Conservation (phyloP, 2,329 filamentous ascomycete species). For the Neofusicoccum parvum region DNA sequence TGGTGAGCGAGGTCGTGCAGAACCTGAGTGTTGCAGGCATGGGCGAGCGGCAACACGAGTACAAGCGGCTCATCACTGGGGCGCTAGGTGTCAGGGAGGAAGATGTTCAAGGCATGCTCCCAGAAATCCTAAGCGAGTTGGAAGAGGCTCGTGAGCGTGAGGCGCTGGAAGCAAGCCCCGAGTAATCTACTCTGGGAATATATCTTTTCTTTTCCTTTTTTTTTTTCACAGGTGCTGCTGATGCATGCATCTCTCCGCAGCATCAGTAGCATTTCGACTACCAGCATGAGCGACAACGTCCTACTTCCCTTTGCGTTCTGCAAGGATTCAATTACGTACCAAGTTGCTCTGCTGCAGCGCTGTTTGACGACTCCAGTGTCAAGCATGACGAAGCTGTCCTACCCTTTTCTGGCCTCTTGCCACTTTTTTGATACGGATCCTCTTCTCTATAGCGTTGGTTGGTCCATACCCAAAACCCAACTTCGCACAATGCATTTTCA, state of each 20-base stretch:
- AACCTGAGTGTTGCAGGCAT: slow-evolving; percentile 70
- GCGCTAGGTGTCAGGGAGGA: slow-evolving; percentile 67
- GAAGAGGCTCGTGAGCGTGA: slow-evolving; percentile 41
- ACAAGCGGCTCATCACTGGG: slow-evolving; percentile 67
- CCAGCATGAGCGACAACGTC: neutral
- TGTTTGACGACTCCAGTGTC: neutral
- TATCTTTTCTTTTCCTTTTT: neutral
- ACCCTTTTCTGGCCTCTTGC: neutral
- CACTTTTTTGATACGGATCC: neutral
- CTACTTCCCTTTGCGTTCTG: neutral
- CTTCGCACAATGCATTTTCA: neutral
- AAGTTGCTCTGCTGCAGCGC: neutral
- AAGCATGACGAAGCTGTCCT: neutral
- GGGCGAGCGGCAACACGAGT: slow-evolving; percentile 73
- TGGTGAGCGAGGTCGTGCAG: slow-evolving; percentile 69
- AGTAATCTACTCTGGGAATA: neutral
- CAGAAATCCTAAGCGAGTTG: slow-evolving; percentile 52
- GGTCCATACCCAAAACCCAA: neutral
- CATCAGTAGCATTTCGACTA: neutral
- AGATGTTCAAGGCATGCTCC: slow-evolving; percentile 65
- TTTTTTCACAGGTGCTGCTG: neutral
- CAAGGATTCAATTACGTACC: neutral
- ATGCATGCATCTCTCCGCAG: neutral
- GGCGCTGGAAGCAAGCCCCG: slow-evolving; percentile 36
- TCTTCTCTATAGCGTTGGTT: neutral